These are phyloP conservation scores for Houttuynia cordata DNA, from an alignment of 164 flowering plant genomes.

Conservation along the genomic window DNA sequence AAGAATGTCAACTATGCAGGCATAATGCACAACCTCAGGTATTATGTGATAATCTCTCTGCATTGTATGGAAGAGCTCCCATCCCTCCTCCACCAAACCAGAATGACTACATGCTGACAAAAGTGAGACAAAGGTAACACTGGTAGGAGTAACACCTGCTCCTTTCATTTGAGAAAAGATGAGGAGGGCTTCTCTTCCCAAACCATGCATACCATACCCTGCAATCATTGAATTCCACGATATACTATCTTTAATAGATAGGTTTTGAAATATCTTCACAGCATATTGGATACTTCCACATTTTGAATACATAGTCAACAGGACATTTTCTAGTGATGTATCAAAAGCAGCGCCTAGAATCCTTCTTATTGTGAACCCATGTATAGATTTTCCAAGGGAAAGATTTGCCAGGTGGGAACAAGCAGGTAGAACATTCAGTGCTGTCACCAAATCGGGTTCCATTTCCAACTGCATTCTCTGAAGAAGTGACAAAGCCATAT, in stretches of 20 bases:
- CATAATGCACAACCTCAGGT: constrained; percentile 46
- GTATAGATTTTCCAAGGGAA: constrained; percentile 33
- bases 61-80: constrained; percentile 36
- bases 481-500: constrained; percentile 31
- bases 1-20: constrained; percentile 55
- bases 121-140: constrained; percentile 36
- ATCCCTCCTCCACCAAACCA: constrained; percentile 36
- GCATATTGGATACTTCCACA: constrained; percentile 40
- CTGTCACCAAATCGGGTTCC: constrained; percentile 33
- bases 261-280: constrained; percentile 21
- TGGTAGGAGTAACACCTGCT: constrained; percentile 34
- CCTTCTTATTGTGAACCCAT: constrained; percentile 30
- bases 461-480: constrained; percentile 28
- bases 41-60: constrained; percentile 20
- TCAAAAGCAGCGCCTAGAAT: constrained; percentile 10
- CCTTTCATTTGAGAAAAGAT: constrained; percentile 35
- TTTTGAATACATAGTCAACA: constrained; percentile 49
- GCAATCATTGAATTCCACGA: constrained; percentile 56
- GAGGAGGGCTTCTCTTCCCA: constrained; percentile 27
- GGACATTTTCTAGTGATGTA: constrained; percentile 29
- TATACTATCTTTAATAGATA: constrained; percentile 19
- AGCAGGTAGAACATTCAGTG: constrained; percentile 30
- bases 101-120: constrained; percentile 62
- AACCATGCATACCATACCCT: constrained; percentile 49
- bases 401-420: constrained; percentile 32